Conservation (phyloP, 2,329 filamentous ascomycete species). For the Rachicladosporium sp. region DNA sequence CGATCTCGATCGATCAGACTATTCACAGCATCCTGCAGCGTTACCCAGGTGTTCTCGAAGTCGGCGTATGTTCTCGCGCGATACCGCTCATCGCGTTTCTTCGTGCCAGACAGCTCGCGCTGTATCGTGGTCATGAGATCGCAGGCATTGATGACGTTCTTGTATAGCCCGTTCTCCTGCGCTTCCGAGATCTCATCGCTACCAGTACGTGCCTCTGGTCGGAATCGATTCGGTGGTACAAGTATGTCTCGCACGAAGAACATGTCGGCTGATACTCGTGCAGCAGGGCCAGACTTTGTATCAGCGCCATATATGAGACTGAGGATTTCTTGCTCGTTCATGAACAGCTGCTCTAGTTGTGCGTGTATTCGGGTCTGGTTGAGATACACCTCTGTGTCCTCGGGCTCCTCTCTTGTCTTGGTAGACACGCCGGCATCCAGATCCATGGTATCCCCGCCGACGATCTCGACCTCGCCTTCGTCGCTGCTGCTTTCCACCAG, state of each 20-base stretch:
- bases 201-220: slow-evolving; percentile 74
- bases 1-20: slow-evolving; percentile 83
- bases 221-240: slow-evolving; percentile 83
- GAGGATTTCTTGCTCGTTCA: slow-evolving; percentile 75
- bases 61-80: slow-evolving; percentile 56
- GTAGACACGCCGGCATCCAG: slow-evolving; percentile 33
- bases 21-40: slow-evolving; percentile 82
- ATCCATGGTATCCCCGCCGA: slow-evolving; percentile 41
- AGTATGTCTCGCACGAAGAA: slow-evolving; percentile 83
- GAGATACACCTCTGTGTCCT: slow-evolving; percentile 57
- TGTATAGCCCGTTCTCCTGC: slow-evolving; percentile 79
- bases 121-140: slow-evolving; percentile 63
- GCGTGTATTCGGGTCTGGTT: slow-evolving; percentile 74
- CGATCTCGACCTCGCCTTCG: slow-evolving; percentile 21
- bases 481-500: slow-evolving; percentile 19
- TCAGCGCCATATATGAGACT: slow-evolving; percentile 56
- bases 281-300: slow-evolving; percentile 4
- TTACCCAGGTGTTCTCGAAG: slow-evolving; percentile 68
- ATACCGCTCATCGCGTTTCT: slow-evolving; percentile 29
- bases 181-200: slow-evolving; percentile 74
- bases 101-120: slow-evolving; percentile 49
- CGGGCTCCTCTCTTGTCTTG: slow-evolving; percentile 24
- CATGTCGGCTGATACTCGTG: slow-evolving; percentile 50
- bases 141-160: slow-evolving; percentile 65
- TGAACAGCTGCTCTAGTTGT: slow-evolving; percentile 65